phyloP scores from a whole-genome alignment of 2,329 filamentous ascomycete species.

The Ampelomyces quisqualis region DNA sequence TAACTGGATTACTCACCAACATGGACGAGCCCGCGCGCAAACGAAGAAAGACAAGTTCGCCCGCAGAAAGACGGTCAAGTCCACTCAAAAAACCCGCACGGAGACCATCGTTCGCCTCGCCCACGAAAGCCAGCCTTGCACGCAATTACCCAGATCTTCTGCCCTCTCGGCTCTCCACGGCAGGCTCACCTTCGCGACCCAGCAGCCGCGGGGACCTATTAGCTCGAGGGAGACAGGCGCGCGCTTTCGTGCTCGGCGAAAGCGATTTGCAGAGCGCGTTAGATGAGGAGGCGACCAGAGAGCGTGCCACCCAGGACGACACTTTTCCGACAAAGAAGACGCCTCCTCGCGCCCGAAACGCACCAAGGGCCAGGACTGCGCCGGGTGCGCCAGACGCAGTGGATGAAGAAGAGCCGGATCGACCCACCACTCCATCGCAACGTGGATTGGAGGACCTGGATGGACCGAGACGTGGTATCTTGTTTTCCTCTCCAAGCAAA shows the following conservation, averaged over 20 bases:
- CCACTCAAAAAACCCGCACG: conserved; percentile 36
- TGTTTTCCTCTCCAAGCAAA: conserved; percentile 39
- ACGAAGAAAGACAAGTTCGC: conserved; percentile 38
- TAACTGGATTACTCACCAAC: too few relatives aligned
- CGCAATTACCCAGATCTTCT: conserved; percentile 42
- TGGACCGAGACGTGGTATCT: conserved; percentile 22
- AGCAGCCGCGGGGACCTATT: conserved; percentile 15
- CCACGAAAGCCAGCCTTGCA: conserved; percentile 44
- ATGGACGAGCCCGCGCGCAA: conserved; percentile 42
- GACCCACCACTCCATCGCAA: conserved; percentile 26
- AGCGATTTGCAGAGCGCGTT: conserved; percentile 4
- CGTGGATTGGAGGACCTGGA: conserved; percentile 16
- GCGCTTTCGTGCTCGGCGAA: conserved; percentile 21
- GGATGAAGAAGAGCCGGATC: conserved; percentile 19
- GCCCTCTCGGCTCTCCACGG: conserved; percentile 17
- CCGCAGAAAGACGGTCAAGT: conserved; percentile 22
- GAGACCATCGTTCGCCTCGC: conserved; percentile 43
- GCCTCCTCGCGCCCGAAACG: conserved; percentile 13
- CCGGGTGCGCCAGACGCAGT: not conserved
- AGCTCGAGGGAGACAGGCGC: conserved; percentile 24
- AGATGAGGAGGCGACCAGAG: not conserved
- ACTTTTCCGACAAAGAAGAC: conserved; percentile 4
- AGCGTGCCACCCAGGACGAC: conserved; percentile 2
- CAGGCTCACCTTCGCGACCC: conserved; percentile 10
- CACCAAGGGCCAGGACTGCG: not conserved